Evolutionary conservation across 371 early-diverging fungal genomes (phyloP), one percentile per base, ranked within the genome.

Genomic region (Apophysomyces ossiformis): DNA sequence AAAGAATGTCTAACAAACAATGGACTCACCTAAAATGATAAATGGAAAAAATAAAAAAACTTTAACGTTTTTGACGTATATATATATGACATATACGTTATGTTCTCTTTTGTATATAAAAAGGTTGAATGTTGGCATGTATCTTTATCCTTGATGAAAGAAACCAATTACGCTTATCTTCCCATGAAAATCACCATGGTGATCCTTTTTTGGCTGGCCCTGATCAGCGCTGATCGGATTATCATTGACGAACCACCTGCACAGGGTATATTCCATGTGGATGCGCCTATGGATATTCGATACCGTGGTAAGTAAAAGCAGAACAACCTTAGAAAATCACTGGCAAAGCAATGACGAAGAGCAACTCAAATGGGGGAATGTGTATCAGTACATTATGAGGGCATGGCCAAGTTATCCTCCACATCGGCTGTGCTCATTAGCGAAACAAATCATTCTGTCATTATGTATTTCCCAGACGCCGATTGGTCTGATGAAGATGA

Each of bases 391-490:
- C 72, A 64, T 1, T 67, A 65, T 11, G 68, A 78, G 37, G 81
- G 78, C 11, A 81, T 81, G 81, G 73, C 78, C 43, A 66, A 67
- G 32, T 54, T 78, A 0, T 66, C 69, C 60, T 66, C 76, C 21
- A 59, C 81, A 8, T 46, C 63, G 5, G 61, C 71, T 4, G 56
- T 68, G 1, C 59, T 81, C 9, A 36, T 60, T 12, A 59, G 70
- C 37, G 36, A 44, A 1, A 46, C 62, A 7, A 69, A 66, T 18
- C 63, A 67, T 35, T 38, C 21, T 37, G 62, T 74, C 7, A 61
- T 73, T 1, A 39, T 35, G 5, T 47, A 45, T 8, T 72, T 78
- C 21, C 71, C 78, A 2, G 37, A 56, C 15, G 58, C 62, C 8
- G 36, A 46, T 18, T 69, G 72, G 69, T 47, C 36, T 7, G 45